Conservation (phyloP, 2,329 filamentous ascomycete genomes). For the Pseudopyrenochaeta lycopersici region DNA sequence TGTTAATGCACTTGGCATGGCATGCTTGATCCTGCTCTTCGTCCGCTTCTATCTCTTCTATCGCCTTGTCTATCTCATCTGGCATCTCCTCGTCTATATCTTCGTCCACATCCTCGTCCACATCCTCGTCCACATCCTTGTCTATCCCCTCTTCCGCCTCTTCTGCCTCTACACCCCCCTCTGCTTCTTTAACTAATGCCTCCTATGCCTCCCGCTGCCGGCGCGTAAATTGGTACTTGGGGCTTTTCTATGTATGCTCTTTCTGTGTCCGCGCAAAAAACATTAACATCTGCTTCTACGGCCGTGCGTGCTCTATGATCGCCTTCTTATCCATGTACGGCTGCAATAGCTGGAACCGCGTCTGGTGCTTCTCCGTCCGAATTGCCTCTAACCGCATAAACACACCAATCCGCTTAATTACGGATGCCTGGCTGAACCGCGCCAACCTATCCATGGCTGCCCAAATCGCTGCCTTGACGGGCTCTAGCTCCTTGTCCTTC, state of each 20-base stretch:
- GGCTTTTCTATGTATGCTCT: conserved; percentile 20
- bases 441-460: conserved; percentile 19
- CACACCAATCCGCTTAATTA: conserved; percentile 13
- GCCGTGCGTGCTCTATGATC: conserved; percentile 12
- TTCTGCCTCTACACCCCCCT: neutral
- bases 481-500: conserved; percentile 12
- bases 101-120: too few relatives aligned
- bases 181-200: conserved; percentile 12
- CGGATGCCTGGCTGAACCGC: conserved; percentile 16
- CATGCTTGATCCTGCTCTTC: neutral
- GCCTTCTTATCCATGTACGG: conserved; percentile 20
- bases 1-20: conserved; percentile 2
- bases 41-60: too few relatives aligned
- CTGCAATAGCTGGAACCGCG: conserved; percentile 20
- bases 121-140: too few relatives aligned
- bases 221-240: conserved; percentile 20
- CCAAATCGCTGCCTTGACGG: conserved; percentile 19
- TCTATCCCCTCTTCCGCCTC: neutral
- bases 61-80: too few relatives aligned
- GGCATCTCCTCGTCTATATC: too few relatives aligned
- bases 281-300: conserved; percentile 27
- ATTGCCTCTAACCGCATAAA: conserved; percentile 28
- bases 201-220: conserved; percentile 17
- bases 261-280: conserved; percentile 23
- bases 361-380: conserved; percentile 26